Percentiles rank a stretch among this genome's conserved stretches.
phyloP scores from a whole-genome alignment of 106 monocot species.

The Acanthochlamys bracteata region DNA sequence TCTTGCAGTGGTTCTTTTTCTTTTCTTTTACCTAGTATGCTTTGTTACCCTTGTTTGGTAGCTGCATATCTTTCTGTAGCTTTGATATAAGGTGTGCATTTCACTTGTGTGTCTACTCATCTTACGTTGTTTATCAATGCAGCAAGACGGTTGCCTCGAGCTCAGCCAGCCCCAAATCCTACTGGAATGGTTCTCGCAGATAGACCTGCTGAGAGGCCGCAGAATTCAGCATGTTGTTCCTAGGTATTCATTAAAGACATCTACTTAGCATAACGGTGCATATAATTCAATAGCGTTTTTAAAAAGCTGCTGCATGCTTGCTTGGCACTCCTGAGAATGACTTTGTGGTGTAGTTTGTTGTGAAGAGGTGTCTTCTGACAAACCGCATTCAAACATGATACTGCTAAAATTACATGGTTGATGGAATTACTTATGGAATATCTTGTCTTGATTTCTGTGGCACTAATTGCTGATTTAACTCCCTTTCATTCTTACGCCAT shows the following conservation, averaged over 20 bases:
- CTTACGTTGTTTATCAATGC: not conserved
- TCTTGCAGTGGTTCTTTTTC: too few relatives aligned
- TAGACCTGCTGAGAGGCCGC: slow-evolving; percentile 10
- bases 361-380: too few relatives aligned
- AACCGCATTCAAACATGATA: too few relatives aligned
- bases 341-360: too few relatives aligned
- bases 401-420: too few relatives aligned
- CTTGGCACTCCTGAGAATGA: not conserved
- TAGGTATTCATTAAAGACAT: slow-evolving; percentile 8
- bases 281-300: not conserved
- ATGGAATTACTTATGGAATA: too few relatives aligned
- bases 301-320: not conserved
- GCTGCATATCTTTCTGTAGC: too few relatives aligned
- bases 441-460: too few relatives aligned
- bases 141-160: slow-evolving; percentile 24
- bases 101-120: not conserved
- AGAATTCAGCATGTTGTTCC: slow-evolving; percentile 18
- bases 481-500: too few relatives aligned
- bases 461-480: too few relatives aligned
- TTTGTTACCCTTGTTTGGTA: too few relatives aligned
- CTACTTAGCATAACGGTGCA: not conserved
- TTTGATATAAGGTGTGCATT: not conserved
- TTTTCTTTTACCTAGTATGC: too few relatives aligned
- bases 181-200: slow-evolving; percentile 19
- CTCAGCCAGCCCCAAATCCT: slow-evolving; percentile 23